phyloP scores from a whole-genome alignment of 2,329 filamentous ascomycete species.

The Lachnellula hyalina region DNA sequence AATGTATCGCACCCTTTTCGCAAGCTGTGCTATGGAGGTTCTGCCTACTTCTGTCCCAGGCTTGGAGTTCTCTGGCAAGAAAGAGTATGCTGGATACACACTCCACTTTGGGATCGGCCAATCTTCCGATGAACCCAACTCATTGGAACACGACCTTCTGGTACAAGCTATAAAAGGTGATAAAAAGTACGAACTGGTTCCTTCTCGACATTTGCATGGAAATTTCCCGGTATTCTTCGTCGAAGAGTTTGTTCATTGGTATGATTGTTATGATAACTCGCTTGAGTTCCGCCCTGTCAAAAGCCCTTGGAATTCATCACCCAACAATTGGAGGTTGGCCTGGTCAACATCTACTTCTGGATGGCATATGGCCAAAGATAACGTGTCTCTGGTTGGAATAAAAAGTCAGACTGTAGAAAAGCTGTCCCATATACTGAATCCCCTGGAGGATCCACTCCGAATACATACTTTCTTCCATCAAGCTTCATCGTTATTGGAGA shows the following conservation, averaged over 20 bases:
- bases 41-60: constrained; percentile 3
- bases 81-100: constrained; percentile 3
- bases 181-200: constrained; percentile 7
- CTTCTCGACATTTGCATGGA: constrained; percentile 5
- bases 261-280: not conserved
- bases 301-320: constrained; percentile 5
- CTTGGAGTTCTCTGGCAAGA: constrained; percentile 12
- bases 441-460: not conserved
- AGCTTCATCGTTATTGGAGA: constrained; percentile 11
- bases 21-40: constrained; percentile 15
- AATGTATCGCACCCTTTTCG: constrained; percentile 42
- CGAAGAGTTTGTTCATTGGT: constrained; percentile 13
- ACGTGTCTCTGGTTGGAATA: constrained; percentile 2
- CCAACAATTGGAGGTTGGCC: constrained; percentile 5
- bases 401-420: constrained; percentile 3
- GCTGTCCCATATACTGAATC: constrained; percentile 1
- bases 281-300: constrained; percentile 5
- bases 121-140: not conserved
- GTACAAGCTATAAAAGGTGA: constrained; percentile 1
- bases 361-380: constrained; percentile 1
- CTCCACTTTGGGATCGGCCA: constrained; percentile 6
- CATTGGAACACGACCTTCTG: not conserved
- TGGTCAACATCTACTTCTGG: not conserved
- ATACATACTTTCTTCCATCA: constrained; percentile 1
- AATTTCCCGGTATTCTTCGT: constrained; percentile 9